A percentile compares a stretch with the other conserved stretches of the same genome.
Evolutionary conservation across 257 asterid species (phyloP).

Genomic region (Scutellaria minor): DNA sequence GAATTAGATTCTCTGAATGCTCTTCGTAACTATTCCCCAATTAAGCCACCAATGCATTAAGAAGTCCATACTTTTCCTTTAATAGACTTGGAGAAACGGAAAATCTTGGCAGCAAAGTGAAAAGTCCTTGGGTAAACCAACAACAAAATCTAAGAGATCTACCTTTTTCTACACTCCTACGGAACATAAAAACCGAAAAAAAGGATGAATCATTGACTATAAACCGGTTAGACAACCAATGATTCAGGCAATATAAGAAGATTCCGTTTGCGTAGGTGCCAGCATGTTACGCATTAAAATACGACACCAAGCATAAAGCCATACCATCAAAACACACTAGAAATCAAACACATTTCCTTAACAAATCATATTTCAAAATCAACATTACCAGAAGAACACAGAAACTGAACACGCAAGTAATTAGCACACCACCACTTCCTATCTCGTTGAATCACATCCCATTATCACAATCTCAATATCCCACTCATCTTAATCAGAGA

Average conservation of each 20-base stretch:
- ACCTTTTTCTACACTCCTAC: background rate
- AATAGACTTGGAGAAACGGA: background rate
- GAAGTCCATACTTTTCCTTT: background rate
- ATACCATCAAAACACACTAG: background rate
- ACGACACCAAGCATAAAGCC: slow-evolving; percentile 21
- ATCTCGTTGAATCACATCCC: background rate
- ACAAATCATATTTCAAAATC: slow-evolving; percentile 7
- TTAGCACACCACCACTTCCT: background rate
- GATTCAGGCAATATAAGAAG: background rate
- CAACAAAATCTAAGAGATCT: slow-evolving; percentile 14
- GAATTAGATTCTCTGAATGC: slow-evolving; percentile 17
- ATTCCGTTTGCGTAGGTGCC: background rate
- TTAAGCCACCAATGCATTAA: background rate
- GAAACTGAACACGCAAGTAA: background rate
- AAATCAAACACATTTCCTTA: slow-evolving; percentile 1
- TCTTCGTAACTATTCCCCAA: slow-evolving; percentile 8
- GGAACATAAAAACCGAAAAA: background rate
- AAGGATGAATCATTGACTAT: background rate
- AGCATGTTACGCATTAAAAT: background rate
- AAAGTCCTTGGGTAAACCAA: background rate
- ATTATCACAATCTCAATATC: background rate
- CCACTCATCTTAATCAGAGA: background rate
- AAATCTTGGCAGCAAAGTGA: slow-evolving; percentile 19
- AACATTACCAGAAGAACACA: slow-evolving; percentile 4
- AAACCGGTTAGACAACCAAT: background rate